These are phyloP conservation scores for Pythium pyrilobum DNA, from an alignment of 352 stramenopile genomes.

Conservation along the genomic window DNA sequence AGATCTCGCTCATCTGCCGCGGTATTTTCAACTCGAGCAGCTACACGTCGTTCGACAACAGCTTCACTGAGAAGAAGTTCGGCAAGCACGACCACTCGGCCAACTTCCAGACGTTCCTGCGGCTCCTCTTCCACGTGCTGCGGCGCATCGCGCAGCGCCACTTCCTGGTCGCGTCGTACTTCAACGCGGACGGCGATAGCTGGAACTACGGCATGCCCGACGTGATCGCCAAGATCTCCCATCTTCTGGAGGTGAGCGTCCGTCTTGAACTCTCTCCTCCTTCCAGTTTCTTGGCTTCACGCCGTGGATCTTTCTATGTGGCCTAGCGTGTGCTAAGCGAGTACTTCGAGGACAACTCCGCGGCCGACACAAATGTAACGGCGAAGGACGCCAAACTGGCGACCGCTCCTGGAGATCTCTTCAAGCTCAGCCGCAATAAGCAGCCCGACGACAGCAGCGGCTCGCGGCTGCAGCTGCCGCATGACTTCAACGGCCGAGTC, in stretches of 20 bases:
- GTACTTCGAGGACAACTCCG: slow-evolving; percentile 39
- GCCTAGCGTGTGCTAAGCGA: slow-evolving; percentile 59
- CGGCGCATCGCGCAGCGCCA: slow-evolving; percentile 63
- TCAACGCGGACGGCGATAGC: slow-evolving; percentile 51
- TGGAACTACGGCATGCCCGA: slow-evolving; percentile 70
- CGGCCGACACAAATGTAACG: slow-evolving; percentile 9
- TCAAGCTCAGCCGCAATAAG: slow-evolving; percentile 66
- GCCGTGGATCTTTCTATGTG: too few species aligned
- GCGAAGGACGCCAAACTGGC: slow-evolving; percentile 20
- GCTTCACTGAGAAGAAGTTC: slow-evolving; percentile 70
- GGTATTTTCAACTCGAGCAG: slow-evolving; percentile 70
- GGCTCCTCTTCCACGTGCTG: slow-evolving; percentile 59
- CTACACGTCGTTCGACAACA: slow-evolving; percentile 73
- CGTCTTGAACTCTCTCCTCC: neutral
- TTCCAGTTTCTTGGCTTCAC: neutral
- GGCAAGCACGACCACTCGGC: slow-evolving; percentile 54
- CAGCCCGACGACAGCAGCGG: slow-evolving; percentile 22
- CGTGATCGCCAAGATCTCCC: slow-evolving; percentile 56
- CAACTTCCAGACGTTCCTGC: slow-evolving; percentile 68
- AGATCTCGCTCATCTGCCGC: slow-evolving; percentile 66
- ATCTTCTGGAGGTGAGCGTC: slow-evolving; percentile 46
- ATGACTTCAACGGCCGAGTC: slow-evolving; percentile 19
- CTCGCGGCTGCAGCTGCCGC: slow-evolving; percentile 16
- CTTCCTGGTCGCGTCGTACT: slow-evolving; percentile 54
- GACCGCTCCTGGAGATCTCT: slow-evolving; percentile 26